These are phyloP conservation scores for Brachypodium distachyon DNA, from an alignment of 202 grass and related monocot species.

Conservation along the genomic window DNA sequence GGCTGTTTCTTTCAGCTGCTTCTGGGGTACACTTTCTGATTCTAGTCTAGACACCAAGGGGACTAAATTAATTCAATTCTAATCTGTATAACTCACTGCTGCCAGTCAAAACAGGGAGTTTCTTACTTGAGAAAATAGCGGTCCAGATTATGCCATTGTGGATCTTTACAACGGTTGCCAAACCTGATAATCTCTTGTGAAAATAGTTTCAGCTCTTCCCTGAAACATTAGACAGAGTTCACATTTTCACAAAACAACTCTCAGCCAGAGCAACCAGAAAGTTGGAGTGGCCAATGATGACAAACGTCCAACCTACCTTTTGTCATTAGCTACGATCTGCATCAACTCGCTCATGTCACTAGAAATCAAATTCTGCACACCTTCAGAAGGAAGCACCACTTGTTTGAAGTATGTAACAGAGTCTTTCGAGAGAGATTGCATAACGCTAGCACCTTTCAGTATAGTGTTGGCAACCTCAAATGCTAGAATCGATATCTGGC, in stretches of 20 bases:
- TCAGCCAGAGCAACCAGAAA: neutral
- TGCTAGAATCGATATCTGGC: conserved; percentile 62
- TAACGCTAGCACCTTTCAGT: conserved; percentile 52
- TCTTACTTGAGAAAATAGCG: conserved; percentile 66
- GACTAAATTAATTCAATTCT: conserved; percentile 10
- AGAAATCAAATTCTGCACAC: conserved; percentile 53
- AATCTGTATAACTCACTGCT: conserved; percentile 12
- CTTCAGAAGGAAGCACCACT: conserved; percentile 63
- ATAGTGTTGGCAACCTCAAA: conserved; percentile 81
- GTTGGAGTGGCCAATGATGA: neutral
- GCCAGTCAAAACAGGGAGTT: conserved; percentile 12
- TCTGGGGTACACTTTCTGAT: conserved; percentile 51
- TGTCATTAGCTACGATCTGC: conserved; percentile 46
- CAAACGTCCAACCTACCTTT: conserved; percentile 38
- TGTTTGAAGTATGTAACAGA: conserved; percentile 56
- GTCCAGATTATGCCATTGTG: conserved; percentile 69
- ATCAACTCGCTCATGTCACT: conserved; percentile 43
- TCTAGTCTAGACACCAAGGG: conserved; percentile 58
- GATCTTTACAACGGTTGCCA: conserved; percentile 72
- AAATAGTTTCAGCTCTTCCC: conserved; percentile 58
- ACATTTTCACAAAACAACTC: neutral
- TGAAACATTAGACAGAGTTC: conserved; percentile 12
- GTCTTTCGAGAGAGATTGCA: conserved; percentile 53
- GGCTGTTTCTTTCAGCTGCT: conserved; percentile 72
- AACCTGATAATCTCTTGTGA: conserved; percentile 56